Percentiles rank a stretch among this genome's conserved stretches.
Conservation (phyloP, 225 moss, liverwort and hornwort species). For the Polytrichum commune region DNA sequence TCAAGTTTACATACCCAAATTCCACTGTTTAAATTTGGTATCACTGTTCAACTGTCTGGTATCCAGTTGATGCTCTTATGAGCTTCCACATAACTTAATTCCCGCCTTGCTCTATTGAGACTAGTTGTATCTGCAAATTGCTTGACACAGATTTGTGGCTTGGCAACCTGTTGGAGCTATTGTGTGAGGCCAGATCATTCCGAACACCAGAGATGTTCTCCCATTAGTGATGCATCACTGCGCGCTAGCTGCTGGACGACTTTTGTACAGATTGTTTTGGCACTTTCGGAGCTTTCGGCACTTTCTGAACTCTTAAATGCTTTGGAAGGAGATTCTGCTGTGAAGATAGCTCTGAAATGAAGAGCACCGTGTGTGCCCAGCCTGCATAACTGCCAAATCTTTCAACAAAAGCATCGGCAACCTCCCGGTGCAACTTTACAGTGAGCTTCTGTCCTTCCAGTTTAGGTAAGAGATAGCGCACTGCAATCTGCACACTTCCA, state of each 20-base stretch:
- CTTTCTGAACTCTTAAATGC: conserved; percentile 62
- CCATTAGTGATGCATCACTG: too few relatives aligned
- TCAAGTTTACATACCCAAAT: background rate
- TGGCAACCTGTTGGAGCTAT: too few relatives aligned
- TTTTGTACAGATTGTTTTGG: too few relatives aligned
- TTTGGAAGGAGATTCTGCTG: conserved; percentile 72
- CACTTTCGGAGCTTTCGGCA: conserved; percentile 1
- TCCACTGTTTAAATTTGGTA: background rate
- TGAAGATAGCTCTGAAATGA: conserved; percentile 94
- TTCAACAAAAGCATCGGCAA: conserved; percentile 79
- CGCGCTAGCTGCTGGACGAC: too few relatives aligned
- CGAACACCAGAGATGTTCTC: too few relatives aligned
- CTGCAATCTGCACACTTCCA: conserved; percentile 67
- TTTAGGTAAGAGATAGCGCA: conserved; percentile 83
- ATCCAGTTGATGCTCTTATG: too few relatives aligned
- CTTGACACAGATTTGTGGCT: too few relatives aligned
- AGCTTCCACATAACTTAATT: too few relatives aligned
- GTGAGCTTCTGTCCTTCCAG: conserved; percentile 78
- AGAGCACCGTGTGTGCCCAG: conserved; percentile 97
- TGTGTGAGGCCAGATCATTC: too few relatives aligned
- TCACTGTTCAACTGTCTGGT: too few relatives aligned
- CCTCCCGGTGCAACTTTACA: conserved; percentile 82
- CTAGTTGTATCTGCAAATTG: too few relatives aligned
- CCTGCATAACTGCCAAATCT: conserved; percentile 95
- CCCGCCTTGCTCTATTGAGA: too few relatives aligned